A percentile compares a stretch with the other conserved stretches of the same genome.
Evolutionary conservation across 495 filamentous ascomycete species (phyloP).

Genomic region (Xylaria sp.): DNA sequence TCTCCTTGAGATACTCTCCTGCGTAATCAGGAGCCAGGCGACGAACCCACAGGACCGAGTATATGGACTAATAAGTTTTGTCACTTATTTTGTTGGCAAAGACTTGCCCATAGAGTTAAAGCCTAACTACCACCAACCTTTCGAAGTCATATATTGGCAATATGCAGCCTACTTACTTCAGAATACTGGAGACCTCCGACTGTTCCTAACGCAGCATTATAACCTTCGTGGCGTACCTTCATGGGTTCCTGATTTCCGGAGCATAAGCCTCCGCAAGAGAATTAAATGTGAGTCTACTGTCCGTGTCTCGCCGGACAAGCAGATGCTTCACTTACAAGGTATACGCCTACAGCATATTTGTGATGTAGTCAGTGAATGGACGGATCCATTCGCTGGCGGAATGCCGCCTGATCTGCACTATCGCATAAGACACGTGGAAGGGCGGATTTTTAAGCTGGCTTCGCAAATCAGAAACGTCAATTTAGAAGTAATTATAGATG

Average conservation of each 20-base stretch:
- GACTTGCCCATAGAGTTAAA: not conserved
- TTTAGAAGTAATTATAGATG: not conserved
- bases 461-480: not conserved
- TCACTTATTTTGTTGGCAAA: not conserved
- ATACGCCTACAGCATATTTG: not conserved
- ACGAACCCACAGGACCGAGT: not conserved
- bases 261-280: not conserved
- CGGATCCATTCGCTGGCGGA: not conserved
- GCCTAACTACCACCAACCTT: not conserved
- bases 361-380: not conserved
- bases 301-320: not conserved
- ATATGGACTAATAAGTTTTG: not conserved
- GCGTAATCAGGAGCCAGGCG: not conserved
- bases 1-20: not conserved
- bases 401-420: not conserved
- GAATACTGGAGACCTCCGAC: not conserved
- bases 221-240: not conserved
- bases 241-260: slow-evolving; percentile 8
- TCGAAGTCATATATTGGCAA: not conserved
- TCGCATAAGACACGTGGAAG: slow-evolving; percentile 7
- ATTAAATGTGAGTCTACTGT: not conserved
- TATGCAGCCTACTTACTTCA: slow-evolving; percentile 2
- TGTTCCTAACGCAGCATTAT: not conserved
- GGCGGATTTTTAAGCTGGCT: slow-evolving; percentile 8
- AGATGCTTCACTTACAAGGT: not conserved